phyloP scores from a whole-genome alignment of 192 early-diverging fungal genomes.

The Coemansia aciculifera region DNA sequence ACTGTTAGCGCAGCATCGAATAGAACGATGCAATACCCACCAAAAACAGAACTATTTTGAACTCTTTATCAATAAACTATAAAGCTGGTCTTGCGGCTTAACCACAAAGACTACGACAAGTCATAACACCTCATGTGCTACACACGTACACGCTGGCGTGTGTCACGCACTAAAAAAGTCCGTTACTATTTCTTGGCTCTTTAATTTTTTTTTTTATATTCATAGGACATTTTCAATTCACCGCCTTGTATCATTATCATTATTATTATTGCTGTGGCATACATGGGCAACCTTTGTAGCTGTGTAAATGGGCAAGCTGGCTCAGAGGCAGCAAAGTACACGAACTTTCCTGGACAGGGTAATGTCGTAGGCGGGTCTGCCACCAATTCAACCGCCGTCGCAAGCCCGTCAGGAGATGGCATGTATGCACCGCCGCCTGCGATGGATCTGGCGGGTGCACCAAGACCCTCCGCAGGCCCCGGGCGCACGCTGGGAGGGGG shows the following conservation, averaged over 20 bases:
- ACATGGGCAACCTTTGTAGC: conserved; percentile 9
- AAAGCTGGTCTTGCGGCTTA: not conserved
- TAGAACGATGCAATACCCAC: not conserved
- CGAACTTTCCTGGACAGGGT: conserved; percentile 5
- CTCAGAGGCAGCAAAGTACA: not conserved
- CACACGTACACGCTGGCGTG: not conserved
- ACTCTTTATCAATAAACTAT: not conserved
- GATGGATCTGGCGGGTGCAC: not conserved
- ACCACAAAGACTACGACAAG: too few species aligned
- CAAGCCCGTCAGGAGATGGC: not conserved
- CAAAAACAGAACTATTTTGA: not conserved
- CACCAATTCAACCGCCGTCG: not conserved
- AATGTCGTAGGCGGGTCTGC: conserved; percentile 1
- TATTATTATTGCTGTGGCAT: not conserved
- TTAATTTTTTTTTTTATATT: not conserved
- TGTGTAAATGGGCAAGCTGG: not conserved
- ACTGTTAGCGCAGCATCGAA: not conserved
- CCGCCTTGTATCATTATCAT: not conserved
- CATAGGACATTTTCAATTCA: not conserved
- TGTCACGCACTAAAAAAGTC: not conserved
- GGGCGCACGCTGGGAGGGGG: conserved; percentile 7
- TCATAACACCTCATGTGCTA: not conserved
- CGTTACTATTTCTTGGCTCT: not conserved
- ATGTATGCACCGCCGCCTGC: conserved; percentile 4
- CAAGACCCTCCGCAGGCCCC: not conserved